Evolutionary conservation across 495 filamentous ascomycete genomes (phyloP).

Genomic region (Tuber magnatum): DNA sequence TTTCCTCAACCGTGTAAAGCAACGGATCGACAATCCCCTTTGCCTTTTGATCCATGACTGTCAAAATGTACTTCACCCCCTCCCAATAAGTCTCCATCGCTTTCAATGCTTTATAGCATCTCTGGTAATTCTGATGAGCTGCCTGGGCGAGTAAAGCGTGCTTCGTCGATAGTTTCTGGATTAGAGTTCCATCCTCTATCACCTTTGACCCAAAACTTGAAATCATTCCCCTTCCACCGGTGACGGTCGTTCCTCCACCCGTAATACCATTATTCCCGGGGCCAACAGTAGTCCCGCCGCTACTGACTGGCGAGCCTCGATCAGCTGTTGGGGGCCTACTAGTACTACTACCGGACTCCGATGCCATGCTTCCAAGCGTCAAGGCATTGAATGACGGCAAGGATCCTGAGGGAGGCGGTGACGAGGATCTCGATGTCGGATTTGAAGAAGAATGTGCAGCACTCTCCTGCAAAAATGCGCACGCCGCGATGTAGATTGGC

Average conservation of each 20-base stretch:
- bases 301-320: slow-evolving; percentile 21
- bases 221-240: slow-evolving; percentile 13
- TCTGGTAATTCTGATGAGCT: slow-evolving; percentile 71
- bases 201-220: slow-evolving; percentile 16
- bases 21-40: slow-evolving; percentile 77
- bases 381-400: slow-evolving; percentile 6
- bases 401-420: slow-evolving; percentile 40
- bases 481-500: slow-evolving; percentile 82
- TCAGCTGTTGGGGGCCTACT: slow-evolving; percentile 10
- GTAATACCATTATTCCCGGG: not conserved
- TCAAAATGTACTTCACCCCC: slow-evolving; percentile 77
- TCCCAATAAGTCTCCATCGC: slow-evolving; percentile 73
- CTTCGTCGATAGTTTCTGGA: slow-evolving; percentile 43
- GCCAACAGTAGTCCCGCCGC: slow-evolving; percentile 6
- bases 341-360: slow-evolving; percentile 8
- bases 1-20: slow-evolving; percentile 69
- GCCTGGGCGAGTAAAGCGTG: slow-evolving; percentile 67
- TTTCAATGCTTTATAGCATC: slow-evolving; percentile 71
- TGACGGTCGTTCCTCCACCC: not conserved
- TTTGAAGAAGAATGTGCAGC: slow-evolving; percentile 52
- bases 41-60: slow-evolving; percentile 76
- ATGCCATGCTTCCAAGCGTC: slow-evolving; percentile 8
- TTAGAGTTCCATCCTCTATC: slow-evolving; percentile 17
- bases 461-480: slow-evolving; percentile 76
- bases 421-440: slow-evolving; percentile 50